Conservation (phyloP, 2,329 filamentous ascomycete genomes). For the Seiridium unicorne region DNA sequence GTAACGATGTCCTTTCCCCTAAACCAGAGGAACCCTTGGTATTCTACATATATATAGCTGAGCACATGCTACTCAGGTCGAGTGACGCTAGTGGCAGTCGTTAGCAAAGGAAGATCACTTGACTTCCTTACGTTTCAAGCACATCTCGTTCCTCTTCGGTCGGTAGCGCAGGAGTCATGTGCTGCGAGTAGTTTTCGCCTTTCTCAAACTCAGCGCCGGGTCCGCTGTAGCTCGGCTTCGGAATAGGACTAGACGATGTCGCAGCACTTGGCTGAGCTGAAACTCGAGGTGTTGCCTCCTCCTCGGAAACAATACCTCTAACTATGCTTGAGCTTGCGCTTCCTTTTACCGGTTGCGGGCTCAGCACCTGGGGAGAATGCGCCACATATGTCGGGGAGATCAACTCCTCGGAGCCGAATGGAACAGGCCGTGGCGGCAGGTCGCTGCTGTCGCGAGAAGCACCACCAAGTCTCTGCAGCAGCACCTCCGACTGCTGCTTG, state of each 20-base stretch:
- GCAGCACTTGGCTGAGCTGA: constrained; percentile 7
- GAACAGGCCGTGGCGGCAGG: constrained; percentile 48
- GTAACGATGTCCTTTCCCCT: background rate
- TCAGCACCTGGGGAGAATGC: constrained; percentile 34
- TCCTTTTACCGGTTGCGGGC: constrained; percentile 43
- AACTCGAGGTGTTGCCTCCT: constrained; percentile 13
- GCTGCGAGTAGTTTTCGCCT: constrained; percentile 38
- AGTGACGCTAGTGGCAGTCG: background rate
- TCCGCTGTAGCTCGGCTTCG: constrained; percentile 47
- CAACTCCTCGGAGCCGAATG: constrained; percentile 51
- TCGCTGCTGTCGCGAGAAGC: constrained; percentile 32
- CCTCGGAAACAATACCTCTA: constrained; percentile 16
- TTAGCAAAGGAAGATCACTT: background rate
- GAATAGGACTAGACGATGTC: constrained; percentile 25
- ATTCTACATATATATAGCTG: background rate
- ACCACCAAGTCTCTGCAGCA: constrained; percentile 50
- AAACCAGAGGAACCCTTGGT: background rate
- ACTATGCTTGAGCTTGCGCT: constrained; percentile 30
- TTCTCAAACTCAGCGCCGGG: constrained; percentile 52
- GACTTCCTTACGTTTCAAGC: constrained; percentile 7
- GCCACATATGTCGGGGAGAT: constrained; percentile 44
- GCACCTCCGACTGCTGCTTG: constrained; percentile 61
- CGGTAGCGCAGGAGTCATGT: constrained; percentile 35
- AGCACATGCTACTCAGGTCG: background rate
- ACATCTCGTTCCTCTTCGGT: constrained; percentile 22